Evolutionary conservation across 805 yeast genomes (phyloP), one percentile per base, ranked within the genome.

Genomic region (Kodamaea kaohsiungensis): DNA sequence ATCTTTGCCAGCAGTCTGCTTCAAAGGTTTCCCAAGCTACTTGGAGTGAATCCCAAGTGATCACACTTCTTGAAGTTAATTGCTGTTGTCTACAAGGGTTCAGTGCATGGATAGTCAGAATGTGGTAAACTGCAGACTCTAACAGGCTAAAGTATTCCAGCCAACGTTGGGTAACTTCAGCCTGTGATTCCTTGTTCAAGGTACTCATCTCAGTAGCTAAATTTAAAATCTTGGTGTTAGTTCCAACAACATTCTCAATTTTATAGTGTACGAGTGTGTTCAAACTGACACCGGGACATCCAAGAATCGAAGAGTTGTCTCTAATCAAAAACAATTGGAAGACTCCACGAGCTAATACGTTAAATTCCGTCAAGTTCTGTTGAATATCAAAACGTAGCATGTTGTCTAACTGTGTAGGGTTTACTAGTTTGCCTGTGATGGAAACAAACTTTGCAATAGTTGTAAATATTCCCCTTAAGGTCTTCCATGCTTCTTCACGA

Each of bases 81-180:
- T 90, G 97, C 58, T 97, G 82, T 63, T 90, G 91, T 53, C 97
- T 79, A 49, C 96, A 84, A 37, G 91, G 85, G 62, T 93, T 93
- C 66, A 86, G 67, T 7, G 70, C 76, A 42, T 54, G 59, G 1
- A 62, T 57, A 1, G 69, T 65, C 33, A 75, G 47, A 37, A 64
- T 61, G 45, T 71, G 75, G 54, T 72, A 73, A 4, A 63, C 48
- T 18, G 79, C 80, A 40, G 75, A 64, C 61, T 84, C 78, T 40
- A 81, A 63, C 62, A 86, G 84, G 54, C 45, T 43, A 2, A 52
- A 40, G 30, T 52, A 46, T 15, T 46, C 49, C 25, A 19, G 46
- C 19, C 39, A 50, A 15, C 37, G 19, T 13, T 39, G 42, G n/a
- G 48, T 13, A 9, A 53, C 48, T n/a, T 49, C 52, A 3, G 33